These are phyloP conservation scores for Lactifluus subvellereus DNA, from an alignment of 768 basidiomycete species.

Conservation along the genomic window DNA sequence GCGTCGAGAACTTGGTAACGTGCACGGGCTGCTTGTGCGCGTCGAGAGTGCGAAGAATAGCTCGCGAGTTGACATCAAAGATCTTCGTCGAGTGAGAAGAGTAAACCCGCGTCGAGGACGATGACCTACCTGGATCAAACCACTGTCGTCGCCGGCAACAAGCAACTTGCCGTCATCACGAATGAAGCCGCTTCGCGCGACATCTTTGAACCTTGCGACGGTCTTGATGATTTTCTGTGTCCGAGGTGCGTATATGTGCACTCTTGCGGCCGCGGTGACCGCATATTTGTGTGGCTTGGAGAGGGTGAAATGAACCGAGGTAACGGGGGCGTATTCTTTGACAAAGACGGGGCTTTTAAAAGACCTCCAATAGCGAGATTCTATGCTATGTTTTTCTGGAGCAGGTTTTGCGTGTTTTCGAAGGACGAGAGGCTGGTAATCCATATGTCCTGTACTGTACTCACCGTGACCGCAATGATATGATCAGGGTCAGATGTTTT, in stretches of 20 bases:
- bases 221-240: conserved; percentile 97
- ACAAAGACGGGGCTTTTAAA: conserved; percentile 90
- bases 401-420: conserved; percentile 52
- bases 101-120: background rate
- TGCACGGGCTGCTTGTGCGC: conserved; percentile 96
- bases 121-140: conserved; percentile 62
- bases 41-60: conserved; percentile 87
- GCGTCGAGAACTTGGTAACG: conserved; percentile 84
- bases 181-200: conserved; percentile 84
- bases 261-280: conserved; percentile 87
- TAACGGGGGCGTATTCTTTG: conserved; percentile 95
- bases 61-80: conserved; percentile 87
- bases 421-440: conserved; percentile 74
- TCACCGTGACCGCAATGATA: too few relatives aligned
- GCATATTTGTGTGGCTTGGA: conserved; percentile 90
- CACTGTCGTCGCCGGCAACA: conserved; percentile 92
- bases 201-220: conserved; percentile 94
- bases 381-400: conserved; percentile 55
- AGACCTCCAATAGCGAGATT: conserved; percentile 82
- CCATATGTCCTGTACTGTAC: conserved; percentile 40
- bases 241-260: conserved; percentile 93
- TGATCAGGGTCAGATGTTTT: too few relatives aligned
- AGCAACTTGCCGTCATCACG: conserved; percentile 91
- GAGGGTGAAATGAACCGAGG: conserved; percentile 86
- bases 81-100: conserved; percentile 40